Evolutionary conservation across 176 grass and related monocot species (phyloP).

Genomic region (Musa beccarii): DNA sequence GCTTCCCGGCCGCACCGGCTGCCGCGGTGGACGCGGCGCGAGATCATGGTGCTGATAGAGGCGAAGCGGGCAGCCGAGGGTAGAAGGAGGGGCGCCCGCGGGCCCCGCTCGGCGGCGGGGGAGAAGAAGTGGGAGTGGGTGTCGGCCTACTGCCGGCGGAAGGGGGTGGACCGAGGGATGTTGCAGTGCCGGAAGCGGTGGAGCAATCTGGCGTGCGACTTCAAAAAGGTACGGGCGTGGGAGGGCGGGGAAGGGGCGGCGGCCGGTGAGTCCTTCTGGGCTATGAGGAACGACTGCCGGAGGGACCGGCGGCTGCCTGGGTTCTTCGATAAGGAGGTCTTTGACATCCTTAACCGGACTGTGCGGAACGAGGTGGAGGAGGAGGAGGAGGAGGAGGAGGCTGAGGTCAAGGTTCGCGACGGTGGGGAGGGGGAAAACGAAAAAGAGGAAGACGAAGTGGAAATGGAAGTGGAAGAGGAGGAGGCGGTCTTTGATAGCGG

Average conservation of each 20-base stretch:
- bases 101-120: slow-evolving; percentile 16
- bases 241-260: slow-evolving; percentile 16
- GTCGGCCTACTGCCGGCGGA: slow-evolving; percentile 49
- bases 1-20: slow-evolving; percentile 29
- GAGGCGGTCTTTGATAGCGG: slow-evolving; percentile 14
- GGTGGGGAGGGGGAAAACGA: no score
- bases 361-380: background rate
- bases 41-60: slow-evolving; percentile 51
- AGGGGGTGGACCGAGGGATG: slow-evolving; percentile 41
- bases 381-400: background rate
- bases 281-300: slow-evolving; percentile 42
- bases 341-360: slow-evolving; percentile 24
- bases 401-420: no score
- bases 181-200: slow-evolving; percentile 59
- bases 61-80: slow-evolving; percentile 32
- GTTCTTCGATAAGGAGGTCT: slow-evolving; percentile 46
- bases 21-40: slow-evolving; percentile 53
- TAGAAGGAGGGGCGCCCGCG: background rate
- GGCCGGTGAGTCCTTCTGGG: slow-evolving; percentile 41
- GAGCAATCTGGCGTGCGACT: slow-evolving; percentile 54
- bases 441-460: no score
- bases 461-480: background rate
- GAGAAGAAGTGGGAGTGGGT: slow-evolving; percentile 54
- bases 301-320: slow-evolving; percentile 40
- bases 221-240: slow-evolving; percentile 51